Percentiles rank a stretch among this genome's conserved stretches.
phyloP scores from a whole-genome alignment of 2,329 filamentous ascomycete genomes.

The Ilyonectria destructans region DNA sequence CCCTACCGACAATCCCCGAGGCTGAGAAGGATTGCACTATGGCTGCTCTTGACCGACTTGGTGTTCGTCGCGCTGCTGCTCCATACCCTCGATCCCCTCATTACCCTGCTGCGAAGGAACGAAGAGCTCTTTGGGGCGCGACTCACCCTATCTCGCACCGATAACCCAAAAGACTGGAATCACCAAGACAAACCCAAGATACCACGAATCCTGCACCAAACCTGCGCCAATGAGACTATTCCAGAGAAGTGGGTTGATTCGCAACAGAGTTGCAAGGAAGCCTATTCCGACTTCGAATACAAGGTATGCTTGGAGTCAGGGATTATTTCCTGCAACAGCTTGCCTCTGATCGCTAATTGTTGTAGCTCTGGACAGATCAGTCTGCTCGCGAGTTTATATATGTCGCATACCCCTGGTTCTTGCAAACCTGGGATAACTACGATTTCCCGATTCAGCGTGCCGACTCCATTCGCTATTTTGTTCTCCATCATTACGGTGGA shows the following conservation, averaged over 20 bases:
- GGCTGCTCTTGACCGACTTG: slow-evolving; percentile 74
- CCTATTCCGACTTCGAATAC: slow-evolving; percentile 82
- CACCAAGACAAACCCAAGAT: slow-evolving; percentile 61
- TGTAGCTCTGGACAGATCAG: slow-evolving; percentile 80
- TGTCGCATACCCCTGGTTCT: slow-evolving; percentile 80
- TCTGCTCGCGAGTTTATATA: slow-evolving; percentile 78
- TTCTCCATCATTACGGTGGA: slow-evolving; percentile 80
- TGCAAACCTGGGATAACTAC: slow-evolving; percentile 63
- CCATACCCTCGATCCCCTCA: slow-evolving; percentile 79
- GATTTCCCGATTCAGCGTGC: slow-evolving; percentile 78
- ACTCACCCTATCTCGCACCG: slow-evolving; percentile 39
- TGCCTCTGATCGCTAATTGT: no score
- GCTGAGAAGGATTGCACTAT: slow-evolving; percentile 63
- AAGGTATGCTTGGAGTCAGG: slow-evolving; percentile 63
- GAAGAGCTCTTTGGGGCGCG: slow-evolving; percentile 52
- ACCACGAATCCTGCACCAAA: slow-evolving; percentile 85
- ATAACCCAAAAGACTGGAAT: slow-evolving; percentile 69
- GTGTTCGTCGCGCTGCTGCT: slow-evolving; percentile 76
- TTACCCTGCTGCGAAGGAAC: slow-evolving; percentile 74
- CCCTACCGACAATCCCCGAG: no score
- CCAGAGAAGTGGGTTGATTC: slow-evolving; percentile 77
- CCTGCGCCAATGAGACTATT: slow-evolving; percentile 79
- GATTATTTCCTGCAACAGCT: no score
- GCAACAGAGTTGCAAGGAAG: slow-evolving; percentile 76
- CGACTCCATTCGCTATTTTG: slow-evolving; percentile 82